These are phyloP conservation scores for Melampsora larici-populina DNA, from an alignment of 1,284 basidiomycete species.

Conservation along the genomic window DNA sequence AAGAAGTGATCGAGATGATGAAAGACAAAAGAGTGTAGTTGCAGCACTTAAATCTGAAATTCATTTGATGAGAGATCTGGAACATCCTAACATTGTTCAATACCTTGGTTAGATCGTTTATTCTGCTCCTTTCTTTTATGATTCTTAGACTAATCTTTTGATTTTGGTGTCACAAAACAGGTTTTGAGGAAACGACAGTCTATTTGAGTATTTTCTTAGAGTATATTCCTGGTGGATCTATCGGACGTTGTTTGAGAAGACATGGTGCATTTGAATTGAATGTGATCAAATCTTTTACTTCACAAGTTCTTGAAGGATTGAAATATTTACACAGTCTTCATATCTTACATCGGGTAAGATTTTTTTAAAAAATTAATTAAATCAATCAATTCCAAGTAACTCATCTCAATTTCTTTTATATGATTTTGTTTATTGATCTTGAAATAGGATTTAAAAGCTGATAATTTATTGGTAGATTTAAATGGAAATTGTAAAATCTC, in stretches of 20 bases:
- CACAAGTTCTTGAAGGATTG: conserved; percentile 85
- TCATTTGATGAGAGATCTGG: conserved; percentile 89
- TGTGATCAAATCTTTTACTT: conserved; percentile 86
- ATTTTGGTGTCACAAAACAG: conserved; percentile 43
- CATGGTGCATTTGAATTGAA: conserved; percentile 89
- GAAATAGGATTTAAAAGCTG: conserved; percentile 84
- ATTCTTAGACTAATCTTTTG: conserved; percentile 13
- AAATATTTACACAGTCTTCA: conserved; percentile 87
- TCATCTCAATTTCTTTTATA: neutral
- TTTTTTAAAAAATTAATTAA: conserved; percentile 2
- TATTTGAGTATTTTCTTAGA: conserved; percentile 98
- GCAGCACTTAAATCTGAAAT: conserved; percentile 91
- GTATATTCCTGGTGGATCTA: conserved; percentile 94
- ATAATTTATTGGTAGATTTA: conserved; percentile 94
- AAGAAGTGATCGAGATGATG: conserved; percentile 80
- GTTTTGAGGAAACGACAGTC: conserved; percentile 83
- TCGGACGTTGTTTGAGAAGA: conserved; percentile 85
- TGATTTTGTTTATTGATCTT: neutral
- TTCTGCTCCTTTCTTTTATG: conserved; percentile 15
- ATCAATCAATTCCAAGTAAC: neutral
- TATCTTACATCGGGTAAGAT: conserved; percentile 80
- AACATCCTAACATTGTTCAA: conserved; percentile 94
- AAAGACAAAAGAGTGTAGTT: conserved; percentile 77
- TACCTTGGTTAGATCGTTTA: conserved; percentile 68
- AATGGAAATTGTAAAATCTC: conserved; percentile 95